Evolutionary conservation across 1,139 yeast species (phyloP).

Genomic region (Williopsis jadinii): DNA sequence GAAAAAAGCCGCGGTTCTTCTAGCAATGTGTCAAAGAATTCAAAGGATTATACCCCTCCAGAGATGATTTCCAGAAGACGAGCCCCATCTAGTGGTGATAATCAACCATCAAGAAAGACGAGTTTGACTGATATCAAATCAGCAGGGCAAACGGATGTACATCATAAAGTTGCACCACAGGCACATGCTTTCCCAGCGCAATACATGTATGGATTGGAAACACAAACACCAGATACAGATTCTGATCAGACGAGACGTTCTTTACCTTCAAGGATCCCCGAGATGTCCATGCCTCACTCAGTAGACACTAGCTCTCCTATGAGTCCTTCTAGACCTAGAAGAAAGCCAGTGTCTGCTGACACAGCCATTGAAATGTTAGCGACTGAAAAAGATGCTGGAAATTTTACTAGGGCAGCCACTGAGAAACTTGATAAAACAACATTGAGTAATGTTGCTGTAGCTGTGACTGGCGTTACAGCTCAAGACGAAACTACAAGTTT

Average conservation of each 20-base stretch:
- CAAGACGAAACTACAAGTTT: too few species aligned
- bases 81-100: constrained; percentile 25
- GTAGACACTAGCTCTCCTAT: constrained; percentile 2
- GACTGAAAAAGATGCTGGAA: neutral
- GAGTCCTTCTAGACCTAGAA: constrained; percentile 6
- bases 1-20: constrained; percentile 29
- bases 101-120: constrained; percentile 2
- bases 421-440: too few species aligned
- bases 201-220: constrained; percentile 15
- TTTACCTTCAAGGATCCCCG: constrained; percentile 20
- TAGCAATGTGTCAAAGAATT: constrained; percentile 2
- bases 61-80: constrained; percentile 62
- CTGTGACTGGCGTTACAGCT: too few species aligned
- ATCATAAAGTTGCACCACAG: constrained; percentile 19
- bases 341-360: constrained; percentile 18
- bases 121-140: constrained; percentile 6
- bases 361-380: constrained; percentile 1
- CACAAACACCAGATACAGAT: constrained; percentile 11
- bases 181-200: constrained; percentile 23
- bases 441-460: too few species aligned
- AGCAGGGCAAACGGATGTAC: constrained; percentile 1
- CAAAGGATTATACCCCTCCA: constrained; percentile 39
- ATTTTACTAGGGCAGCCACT: too few species aligned
- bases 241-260: constrained; percentile 6
- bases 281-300: constrained; percentile 20